Percentiles rank a stretch among this genome's conserved stretches.
Evolutionary conservation across 306 rosid species (phyloP).

Genomic region (Trichosanthes truncata): DNA sequence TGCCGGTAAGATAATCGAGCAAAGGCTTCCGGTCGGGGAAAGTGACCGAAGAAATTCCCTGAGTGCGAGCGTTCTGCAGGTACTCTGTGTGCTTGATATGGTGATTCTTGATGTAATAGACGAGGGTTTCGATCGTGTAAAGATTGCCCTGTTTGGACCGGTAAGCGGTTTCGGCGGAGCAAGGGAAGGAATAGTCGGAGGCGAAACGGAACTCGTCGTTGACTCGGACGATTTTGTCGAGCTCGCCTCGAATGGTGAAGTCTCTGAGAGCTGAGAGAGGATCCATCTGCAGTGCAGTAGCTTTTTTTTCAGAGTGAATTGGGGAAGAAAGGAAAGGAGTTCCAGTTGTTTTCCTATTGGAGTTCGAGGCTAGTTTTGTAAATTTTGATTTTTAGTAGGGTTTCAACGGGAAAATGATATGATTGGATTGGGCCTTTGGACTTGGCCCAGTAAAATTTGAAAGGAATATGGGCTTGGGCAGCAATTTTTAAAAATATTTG

Average conservation of each 20-base stretch:
- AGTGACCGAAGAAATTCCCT: constrained; percentile 61
- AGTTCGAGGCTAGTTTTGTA: neutral
- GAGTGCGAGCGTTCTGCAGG: constrained; percentile 69
- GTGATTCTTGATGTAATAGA: constrained; percentile 67
- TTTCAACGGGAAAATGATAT: too few relatives aligned
- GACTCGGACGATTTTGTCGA: constrained; percentile 50
- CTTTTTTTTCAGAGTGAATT: neutral
- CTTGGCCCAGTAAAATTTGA: neutral
- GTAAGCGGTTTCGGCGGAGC: constrained; percentile 64
- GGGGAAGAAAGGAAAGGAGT: neutral
- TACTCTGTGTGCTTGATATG: constrained; percentile 81
- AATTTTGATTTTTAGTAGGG: neutral
- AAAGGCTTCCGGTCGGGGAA: constrained; percentile 92
- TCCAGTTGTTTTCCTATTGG: neutral
- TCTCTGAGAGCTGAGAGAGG: constrained; percentile 91
- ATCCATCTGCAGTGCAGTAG: constrained; percentile 33
- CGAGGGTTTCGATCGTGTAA: constrained; percentile 89
- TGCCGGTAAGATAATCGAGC: constrained; percentile 72
- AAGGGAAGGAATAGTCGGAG: constrained; percentile 62
- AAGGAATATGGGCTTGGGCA: too few relatives aligned
- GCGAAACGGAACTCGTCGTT: constrained; percentile 78
- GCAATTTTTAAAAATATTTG: too few relatives aligned
- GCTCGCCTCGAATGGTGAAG: constrained; percentile 76
- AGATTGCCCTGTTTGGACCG: constrained; percentile 87
- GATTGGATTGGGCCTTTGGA: neutral